A percentile compares a stretch with the other conserved stretches of the same genome.
These are phyloP conservation scores for Cyclostephanos invisitatus DNA, from an alignment of 108 stramenopile species.

Conservation along the genomic window DNA sequence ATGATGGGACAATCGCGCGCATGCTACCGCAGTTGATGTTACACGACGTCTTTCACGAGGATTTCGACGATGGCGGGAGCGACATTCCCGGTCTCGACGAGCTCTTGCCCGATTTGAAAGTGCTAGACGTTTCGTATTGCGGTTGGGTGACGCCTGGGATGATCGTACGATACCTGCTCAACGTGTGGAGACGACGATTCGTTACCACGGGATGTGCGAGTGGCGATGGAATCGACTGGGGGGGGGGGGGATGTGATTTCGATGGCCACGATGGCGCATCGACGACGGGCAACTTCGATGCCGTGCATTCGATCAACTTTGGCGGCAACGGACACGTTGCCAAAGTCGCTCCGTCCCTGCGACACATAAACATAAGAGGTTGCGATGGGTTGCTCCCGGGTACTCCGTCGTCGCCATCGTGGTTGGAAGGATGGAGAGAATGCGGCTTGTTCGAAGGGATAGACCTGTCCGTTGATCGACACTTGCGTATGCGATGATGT, in stretches of 20 bases:
- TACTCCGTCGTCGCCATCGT: constrained; percentile 2
- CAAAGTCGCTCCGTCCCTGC: neutral
- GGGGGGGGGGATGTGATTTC: neutral
- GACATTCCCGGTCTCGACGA: constrained; percentile 12
- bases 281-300: neutral
- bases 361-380: constrained; percentile 15
- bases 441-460: constrained; percentile 30
- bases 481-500: constrained; percentile 7
- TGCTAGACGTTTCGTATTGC: constrained; percentile 39
- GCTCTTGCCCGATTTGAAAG: constrained; percentile 32
- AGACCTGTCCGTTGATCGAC: constrained; percentile 16
- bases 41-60: neutral
- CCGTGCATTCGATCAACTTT: neutral
- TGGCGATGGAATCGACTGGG: neutral
- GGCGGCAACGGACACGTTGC: neutral
- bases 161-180: constrained; percentile 24
- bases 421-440: constrained; percentile 12
- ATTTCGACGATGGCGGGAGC: neutral
- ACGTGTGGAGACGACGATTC: constrained; percentile 5
- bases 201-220: neutral
- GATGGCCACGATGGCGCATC: neutral
- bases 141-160: constrained; percentile 31
- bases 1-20: neutral
- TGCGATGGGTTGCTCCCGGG: constrained; percentile 1
- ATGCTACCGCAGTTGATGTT: neutral